phyloP scores from a whole-genome alignment of 2,329 filamentous ascomycete species.

The Aspergillus sp. region DNA sequence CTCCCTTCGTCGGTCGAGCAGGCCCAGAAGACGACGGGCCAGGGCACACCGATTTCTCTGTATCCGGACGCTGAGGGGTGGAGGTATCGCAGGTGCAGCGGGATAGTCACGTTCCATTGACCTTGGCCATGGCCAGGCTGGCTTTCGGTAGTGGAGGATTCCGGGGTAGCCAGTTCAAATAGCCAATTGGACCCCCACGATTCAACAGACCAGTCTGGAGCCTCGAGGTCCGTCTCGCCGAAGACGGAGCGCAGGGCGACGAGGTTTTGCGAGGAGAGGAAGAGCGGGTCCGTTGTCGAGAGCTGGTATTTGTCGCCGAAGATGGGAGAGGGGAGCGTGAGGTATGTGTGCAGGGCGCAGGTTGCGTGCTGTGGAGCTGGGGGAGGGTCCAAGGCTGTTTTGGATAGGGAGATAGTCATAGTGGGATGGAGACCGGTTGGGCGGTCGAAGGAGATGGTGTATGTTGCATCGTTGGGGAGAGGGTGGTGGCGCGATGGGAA shows the following conservation, averaged over 20 bases:
- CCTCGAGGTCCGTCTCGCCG: slow-evolving; percentile 79
- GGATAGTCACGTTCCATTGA: slow-evolving; percentile 47
- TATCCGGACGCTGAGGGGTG: slow-evolving; percentile 52
- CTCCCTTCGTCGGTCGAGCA: slow-evolving; percentile 55
- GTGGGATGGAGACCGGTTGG: slow-evolving; percentile 80
- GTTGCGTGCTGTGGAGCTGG: slow-evolving; percentile 40
- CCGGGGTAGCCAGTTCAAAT: slow-evolving; percentile 59
- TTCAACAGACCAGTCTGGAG: slow-evolving; percentile 68
- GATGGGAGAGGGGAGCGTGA: slow-evolving; percentile 71
- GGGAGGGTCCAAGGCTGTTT: slow-evolving; percentile 41
- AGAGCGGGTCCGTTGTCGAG: slow-evolving; percentile 49
- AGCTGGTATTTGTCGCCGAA: slow-evolving; percentile 89
- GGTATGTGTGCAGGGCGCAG: slow-evolving; percentile 69
- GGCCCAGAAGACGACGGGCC: slow-evolving; percentile 84
- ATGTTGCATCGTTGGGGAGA: slow-evolving; percentile 44
- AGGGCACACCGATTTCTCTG: slow-evolving; percentile 56
- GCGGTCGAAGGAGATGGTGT: slow-evolving; percentile 54
- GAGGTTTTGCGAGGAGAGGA: slow-evolving; percentile 73
- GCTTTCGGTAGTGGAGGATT: neutral
- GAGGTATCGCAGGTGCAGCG: slow-evolving; percentile 79
- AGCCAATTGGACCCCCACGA: slow-evolving; percentile 74
- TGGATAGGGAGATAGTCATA: slow-evolving; percentile 58
- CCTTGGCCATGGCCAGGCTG: neutral
- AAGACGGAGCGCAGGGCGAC: slow-evolving; percentile 58
- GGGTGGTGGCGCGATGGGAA: slow-evolving; percentile 72